Evolutionary conservation across 2,329 filamentous ascomycete genomes (phyloP), one percentile per base, ranked within the genome.

Genomic region (Dendrostoma leiphaemia): DNA sequence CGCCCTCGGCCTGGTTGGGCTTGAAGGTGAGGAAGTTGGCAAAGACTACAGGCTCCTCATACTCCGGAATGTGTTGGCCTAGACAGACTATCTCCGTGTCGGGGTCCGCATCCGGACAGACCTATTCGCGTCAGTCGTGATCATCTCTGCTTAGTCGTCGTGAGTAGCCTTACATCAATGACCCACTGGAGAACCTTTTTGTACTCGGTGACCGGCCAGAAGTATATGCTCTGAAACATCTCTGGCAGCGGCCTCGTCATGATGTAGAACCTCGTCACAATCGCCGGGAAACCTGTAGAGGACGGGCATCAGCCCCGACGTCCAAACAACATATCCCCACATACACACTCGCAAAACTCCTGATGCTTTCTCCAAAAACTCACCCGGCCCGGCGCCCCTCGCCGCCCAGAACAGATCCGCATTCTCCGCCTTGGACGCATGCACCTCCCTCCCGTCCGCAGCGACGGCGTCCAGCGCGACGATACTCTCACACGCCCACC

Each of bases 201-300:
- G 58, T 77, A 81, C 34, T 73, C 64, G 3, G 69, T 66, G n/a
- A 71, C 68, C 0, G 75, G 71, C 54, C 75, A 82, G 24, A 78
- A 64, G 60, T 79, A 82, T 2, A 69, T 61, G 9, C 62, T 69
- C 43, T 70, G 67, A 43, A 63, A 69, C 63, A 72, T 64, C 43
- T 64, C 57, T 10, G 61, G 59, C 17, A 64, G 51, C 3, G 70
- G 67, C 3, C 67, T 55, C 5, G 75, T 71, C 19, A 68, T 63
- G 4, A 83, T 69, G 58, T 82, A 69, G 59, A 80, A 82, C 13
- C 69, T 68, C 1, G 77, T 80, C 3, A 82, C 73, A 6, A 83
- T 66, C 1, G 72, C 80, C 1, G 80, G 79, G 53, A 82, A 82
- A 19, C 79, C 76, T 68, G 64, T 15, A n/a, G n/a, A n/a, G n/a